Percentiles rank a stretch among this genome's conserved stretches.
Conservation (phyloP, 176 grass and related monocot genomes). For the Tuctoria greenei region DNA sequence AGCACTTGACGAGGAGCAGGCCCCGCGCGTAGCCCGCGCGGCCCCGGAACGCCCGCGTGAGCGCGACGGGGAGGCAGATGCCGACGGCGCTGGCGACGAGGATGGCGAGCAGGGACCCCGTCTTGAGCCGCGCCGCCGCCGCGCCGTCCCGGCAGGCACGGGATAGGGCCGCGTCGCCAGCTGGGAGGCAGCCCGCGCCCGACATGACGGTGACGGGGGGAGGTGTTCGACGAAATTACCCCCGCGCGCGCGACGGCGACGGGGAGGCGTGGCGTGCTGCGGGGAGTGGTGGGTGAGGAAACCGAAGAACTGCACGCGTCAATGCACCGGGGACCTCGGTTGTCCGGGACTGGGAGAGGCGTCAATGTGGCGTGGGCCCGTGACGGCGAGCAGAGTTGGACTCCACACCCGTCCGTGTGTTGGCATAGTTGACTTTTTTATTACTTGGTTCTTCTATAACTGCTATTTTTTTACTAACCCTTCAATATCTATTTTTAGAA, state of each 20-base stretch:
- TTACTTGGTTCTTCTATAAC: too few relatives aligned
- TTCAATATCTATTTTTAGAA: too few relatives aligned
- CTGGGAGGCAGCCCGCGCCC: constrained; percentile 26
- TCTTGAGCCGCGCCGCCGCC: constrained; percentile 49
- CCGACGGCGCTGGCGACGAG: constrained; percentile 71
- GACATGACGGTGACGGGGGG: constrained; percentile 34
- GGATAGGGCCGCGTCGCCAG: not conserved
- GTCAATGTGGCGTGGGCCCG: not conserved
- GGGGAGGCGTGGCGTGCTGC: not conserved
- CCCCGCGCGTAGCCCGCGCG: constrained; percentile 49
- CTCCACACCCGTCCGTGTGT: not conserved
- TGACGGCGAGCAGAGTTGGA: not conserved
- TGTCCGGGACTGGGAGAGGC: not conserved
- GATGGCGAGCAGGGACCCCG: constrained; percentile 50
- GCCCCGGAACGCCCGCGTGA: constrained; percentile 66
- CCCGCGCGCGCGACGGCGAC: constrained; percentile 24
- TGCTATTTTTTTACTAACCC: too few relatives aligned
- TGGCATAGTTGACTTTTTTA: not conserved
- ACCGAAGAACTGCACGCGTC: not conserved
- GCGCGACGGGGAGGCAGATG: constrained; percentile 76
- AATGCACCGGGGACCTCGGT: too few relatives aligned
- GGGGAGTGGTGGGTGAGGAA: not conserved
- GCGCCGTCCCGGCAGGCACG: constrained; percentile 49
- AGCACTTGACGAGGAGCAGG: constrained; percentile 93
- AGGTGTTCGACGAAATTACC: constrained; percentile 26